A percentile compares a stretch with the other conserved stretches of the same genome.
Conservation (phyloP, 1,284 basidiomycete species). For the Marasmius tenuissimus region DNA sequence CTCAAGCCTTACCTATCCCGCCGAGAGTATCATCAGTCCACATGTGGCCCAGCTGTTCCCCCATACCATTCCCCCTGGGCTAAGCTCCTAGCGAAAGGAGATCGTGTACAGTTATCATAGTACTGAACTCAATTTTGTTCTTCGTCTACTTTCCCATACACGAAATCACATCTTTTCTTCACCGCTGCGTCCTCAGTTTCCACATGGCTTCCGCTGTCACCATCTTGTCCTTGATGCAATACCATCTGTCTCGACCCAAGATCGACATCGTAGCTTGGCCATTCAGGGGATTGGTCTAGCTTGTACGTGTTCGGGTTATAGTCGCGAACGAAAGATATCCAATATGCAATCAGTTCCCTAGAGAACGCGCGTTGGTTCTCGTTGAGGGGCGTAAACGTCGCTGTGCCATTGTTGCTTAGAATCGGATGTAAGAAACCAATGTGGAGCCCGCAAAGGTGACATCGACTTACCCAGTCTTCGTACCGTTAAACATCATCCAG, state of each 20-base stretch:
- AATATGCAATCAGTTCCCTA: constrained; percentile 56
- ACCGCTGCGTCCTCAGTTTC: background rate
- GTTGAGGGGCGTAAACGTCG: constrained; percentile 36
- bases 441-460: too few relatives aligned
- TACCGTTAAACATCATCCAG: constrained; percentile 64
- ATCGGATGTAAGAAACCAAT: background rate
- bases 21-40: too few relatives aligned
- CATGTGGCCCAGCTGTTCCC: too few relatives aligned
- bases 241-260: constrained; percentile 31
- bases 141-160: constrained; percentile 1
- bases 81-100: too few relatives aligned
- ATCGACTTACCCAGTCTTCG: constrained; percentile 59
- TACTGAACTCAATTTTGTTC: constrained; percentile 9
- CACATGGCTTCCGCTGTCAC: constrained; percentile 8
- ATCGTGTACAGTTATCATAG: too few relatives aligned
- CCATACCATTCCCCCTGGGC: too few relatives aligned
- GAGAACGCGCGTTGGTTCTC: constrained; percentile 46
- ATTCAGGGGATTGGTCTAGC: constrained; percentile 44
- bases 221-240: constrained; percentile 38
- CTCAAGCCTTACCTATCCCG: too few relatives aligned
- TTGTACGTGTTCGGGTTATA: constrained; percentile 51
- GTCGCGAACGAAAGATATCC: constrained; percentile 57
- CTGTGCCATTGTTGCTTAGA: constrained; percentile 47
- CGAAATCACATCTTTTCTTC: constrained; percentile 2
- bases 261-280: constrained; percentile 33